A percentile compares a stretch with the other conserved stretches of the same genome.
These are phyloP conservation scores for Coemansia sp. DNA, from an alignment of 192 early-diverging fungal genomes.

Conservation along the genomic window DNA sequence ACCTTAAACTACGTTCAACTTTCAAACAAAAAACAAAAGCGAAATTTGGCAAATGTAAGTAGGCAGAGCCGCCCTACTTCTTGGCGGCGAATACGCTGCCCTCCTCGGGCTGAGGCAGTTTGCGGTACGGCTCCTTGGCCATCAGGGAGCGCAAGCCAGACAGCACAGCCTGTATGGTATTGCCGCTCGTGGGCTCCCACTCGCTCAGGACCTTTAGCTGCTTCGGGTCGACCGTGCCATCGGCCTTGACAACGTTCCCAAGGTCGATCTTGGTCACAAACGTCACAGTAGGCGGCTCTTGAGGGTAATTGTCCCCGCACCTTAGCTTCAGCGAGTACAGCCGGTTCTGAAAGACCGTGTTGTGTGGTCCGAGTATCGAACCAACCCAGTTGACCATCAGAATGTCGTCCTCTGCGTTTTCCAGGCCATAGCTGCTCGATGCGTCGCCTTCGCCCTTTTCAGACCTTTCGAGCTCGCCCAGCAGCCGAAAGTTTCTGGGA, in stretches of 20 bases:
- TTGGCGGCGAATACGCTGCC: constrained; percentile 57
- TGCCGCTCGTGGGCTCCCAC: constrained; percentile 73
- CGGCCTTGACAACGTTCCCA: constrained; percentile 27
- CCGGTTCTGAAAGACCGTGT: constrained; percentile 90
- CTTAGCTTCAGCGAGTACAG: constrained; percentile 87
- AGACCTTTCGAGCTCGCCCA: constrained; percentile 97
- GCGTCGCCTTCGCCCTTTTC: constrained; percentile 97
- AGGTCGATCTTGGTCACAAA: constrained; percentile 89
- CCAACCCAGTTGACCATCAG: constrained; percentile 91
- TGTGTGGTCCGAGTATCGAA: constrained; percentile 85
- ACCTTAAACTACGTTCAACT: too few relatives aligned
- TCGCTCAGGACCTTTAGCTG: constrained; percentile 79
- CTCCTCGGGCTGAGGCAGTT: constrained; percentile 89
- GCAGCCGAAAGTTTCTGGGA: constrained; percentile 95
- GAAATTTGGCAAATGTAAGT: too few relatives aligned
- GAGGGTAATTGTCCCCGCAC: constrained; percentile 89
- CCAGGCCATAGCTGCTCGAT: constrained; percentile 90
- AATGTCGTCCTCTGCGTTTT: constrained; percentile 74
- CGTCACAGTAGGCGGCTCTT: constrained; percentile 72
- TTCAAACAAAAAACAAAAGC: too few relatives aligned
- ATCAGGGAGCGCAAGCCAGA: constrained; percentile 88
- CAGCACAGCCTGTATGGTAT: constrained; percentile 82
- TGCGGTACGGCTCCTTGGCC: constrained; percentile 77
- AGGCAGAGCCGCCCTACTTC: background rate
- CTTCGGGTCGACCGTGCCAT: constrained; percentile 69